Evolutionary conservation across 2,329 filamentous ascomycete genomes (phyloP), one percentile per base, ranked within the genome.

Genomic region (Beauveria sp.): DNA sequence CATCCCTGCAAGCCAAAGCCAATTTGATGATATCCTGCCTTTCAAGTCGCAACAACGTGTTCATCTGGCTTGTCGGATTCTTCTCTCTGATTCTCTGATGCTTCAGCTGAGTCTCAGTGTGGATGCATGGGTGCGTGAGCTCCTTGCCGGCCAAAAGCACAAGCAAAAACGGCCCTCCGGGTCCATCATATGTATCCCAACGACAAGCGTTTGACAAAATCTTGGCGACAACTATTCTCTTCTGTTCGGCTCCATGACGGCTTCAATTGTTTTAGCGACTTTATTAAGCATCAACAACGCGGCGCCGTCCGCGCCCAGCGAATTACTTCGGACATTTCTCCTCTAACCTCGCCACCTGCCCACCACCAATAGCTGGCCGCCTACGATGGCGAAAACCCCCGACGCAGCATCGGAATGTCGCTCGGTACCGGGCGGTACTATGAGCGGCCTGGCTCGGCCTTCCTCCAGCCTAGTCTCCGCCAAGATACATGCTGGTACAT

Each of bases 371-470:
- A 8, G 18, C 26, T 24, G 26, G 26, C 41, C 14, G 28, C 28
- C 20, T 10, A 37, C 37, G n/a, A 44, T 59, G 48, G 56, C 48
- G 37, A 59, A 52, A 44, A 5, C 24, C 26, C 26, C 56, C 40
- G 34, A 58, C 44, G 10, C 26, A 41, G 46, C 12, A 52, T 53
- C 56, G 56, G 56, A 59, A 52, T 53, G 48, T 59, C 56, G 56
- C 56, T 52, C 56, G 56, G 37, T 53, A 59, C n/a, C 30, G 26
- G 14, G 40, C 56, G 56, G 56, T 46, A 46, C 55, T 34, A 52
- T 59, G 46, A 16, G 37, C 48, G 47, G 48, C 47, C 48, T 52
- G 47, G n/a, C 48, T 59, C 40, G 47, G 56, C 46, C 46, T 58
- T 58, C 18, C 51, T 48, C 28, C 43, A 48, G 3, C 3, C 20